Conservation (phyloP, 2,329 filamentous ascomycete species). For the Penicillium sp. region DNA sequence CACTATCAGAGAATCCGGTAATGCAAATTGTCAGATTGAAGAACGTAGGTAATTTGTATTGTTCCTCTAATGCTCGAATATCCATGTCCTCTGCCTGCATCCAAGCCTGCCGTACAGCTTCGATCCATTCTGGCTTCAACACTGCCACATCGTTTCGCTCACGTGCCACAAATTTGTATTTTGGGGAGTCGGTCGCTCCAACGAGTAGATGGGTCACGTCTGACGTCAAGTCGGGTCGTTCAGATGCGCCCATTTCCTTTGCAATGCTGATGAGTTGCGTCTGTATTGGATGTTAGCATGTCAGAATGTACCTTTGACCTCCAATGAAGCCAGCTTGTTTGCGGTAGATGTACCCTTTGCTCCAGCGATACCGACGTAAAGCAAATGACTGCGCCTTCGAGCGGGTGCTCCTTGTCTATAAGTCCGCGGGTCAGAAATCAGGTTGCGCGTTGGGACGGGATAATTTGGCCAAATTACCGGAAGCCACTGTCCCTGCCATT, state of each 20-base stretch:
- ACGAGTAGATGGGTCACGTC: constrained; percentile 94
- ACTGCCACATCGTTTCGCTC: constrained; percentile 82
- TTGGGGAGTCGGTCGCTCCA: constrained; percentile 82
- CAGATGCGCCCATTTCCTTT: constrained; percentile 76
- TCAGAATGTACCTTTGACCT: constrained; percentile 7
- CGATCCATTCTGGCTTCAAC: constrained; percentile 79
- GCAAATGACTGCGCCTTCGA: constrained; percentile 74
- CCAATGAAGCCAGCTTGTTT: not conserved
- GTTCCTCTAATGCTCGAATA: constrained; percentile 64
- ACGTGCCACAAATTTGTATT: constrained; percentile 92
- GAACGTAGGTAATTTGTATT: constrained; percentile 49
- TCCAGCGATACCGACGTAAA: constrained; percentile 83
- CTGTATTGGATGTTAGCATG: constrained; percentile 22
- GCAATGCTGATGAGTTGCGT: constrained; percentile 50
- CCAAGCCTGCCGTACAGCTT: constrained; percentile 77
- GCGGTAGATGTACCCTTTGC: constrained; percentile 60
- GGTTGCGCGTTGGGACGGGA: not conserved
- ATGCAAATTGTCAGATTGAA: constrained; percentile 62
- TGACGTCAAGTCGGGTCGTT: constrained; percentile 90
- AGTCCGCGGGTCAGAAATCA: constrained; percentile 17
- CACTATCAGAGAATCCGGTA: constrained; percentile 68
- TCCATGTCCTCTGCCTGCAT: constrained; percentile 74
- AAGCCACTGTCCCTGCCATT: constrained; percentile 38
- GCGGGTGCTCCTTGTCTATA: constrained; percentile 59
- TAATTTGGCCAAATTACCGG: constrained; percentile 28